Percentiles rank a stretch among this genome's conserved stretches.
Conservation (phyloP, 768 basidiomycete species). For the Trametes elegans region DNA sequence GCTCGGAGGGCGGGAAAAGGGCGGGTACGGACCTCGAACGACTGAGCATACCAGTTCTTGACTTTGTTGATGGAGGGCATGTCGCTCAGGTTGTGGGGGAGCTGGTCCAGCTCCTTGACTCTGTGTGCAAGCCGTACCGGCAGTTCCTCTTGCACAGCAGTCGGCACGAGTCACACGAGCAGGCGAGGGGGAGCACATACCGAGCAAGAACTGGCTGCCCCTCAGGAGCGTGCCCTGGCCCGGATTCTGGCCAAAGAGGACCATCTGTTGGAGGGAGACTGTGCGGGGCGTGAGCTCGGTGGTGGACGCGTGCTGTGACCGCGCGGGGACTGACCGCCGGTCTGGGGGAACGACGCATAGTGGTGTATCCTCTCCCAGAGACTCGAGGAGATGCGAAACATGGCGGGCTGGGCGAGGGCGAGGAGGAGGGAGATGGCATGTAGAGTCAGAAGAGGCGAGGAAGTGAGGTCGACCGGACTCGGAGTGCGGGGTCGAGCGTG, state of each 20-base stretch:
- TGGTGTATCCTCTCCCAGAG: conserved; percentile 92
- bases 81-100: conserved; percentile 86
- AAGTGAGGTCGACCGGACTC: too few species aligned
- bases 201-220: conserved; percentile 85
- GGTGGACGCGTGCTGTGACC: not conserved
- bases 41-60: conserved; percentile 99
- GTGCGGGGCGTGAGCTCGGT: conserved; percentile 3
- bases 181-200: conserved; percentile 39
- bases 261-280: conserved; percentile 98
- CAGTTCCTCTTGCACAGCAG: conserved; percentile 66
- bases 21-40: conserved; percentile 76
- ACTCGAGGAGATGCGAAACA: conserved; percentile 71
- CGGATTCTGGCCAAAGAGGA: conserved; percentile 94
- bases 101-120: conserved; percentile 91
- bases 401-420: conserved; percentile 5
- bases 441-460: not conserved
- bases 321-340: conserved; percentile 61
- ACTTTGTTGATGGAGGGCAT: conserved; percentile 95
- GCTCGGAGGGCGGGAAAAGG: not conserved
- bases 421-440: not conserved
- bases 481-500: not conserved
- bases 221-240: conserved; percentile 92
- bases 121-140: conserved; percentile 94
- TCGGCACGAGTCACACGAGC: not conserved
- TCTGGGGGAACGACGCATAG: conserved; percentile 90